phyloP scores from a whole-genome alignment of 345 rosid species.

The Eucalyptus pumila region DNA sequence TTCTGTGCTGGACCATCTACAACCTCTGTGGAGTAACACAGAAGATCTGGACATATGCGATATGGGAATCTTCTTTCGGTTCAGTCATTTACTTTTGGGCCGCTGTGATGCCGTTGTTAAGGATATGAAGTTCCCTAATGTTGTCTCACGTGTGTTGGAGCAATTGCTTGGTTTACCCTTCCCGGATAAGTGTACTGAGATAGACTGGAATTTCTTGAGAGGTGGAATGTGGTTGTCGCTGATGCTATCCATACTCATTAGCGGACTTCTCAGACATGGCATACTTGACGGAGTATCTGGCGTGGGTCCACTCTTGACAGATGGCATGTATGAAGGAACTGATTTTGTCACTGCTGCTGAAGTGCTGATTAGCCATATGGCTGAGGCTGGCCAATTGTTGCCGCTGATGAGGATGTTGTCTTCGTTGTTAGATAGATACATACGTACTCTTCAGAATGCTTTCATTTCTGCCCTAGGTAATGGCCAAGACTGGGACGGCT shows the following conservation, averaged over 20 bases:
- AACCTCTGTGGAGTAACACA: slow-evolving; percentile 21
- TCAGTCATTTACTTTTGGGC: slow-evolving; percentile 43
- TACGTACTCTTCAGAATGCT: slow-evolving; percentile 54
- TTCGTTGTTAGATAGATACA: slow-evolving; percentile 43
- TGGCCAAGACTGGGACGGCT: slow-evolving; percentile 22
- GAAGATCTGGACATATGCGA: slow-evolving; percentile 31
- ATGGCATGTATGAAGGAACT: slow-evolving; percentile 29
- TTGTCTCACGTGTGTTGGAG: slow-evolving; percentile 33
- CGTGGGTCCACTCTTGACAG: slow-evolving; percentile 26
- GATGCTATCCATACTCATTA: slow-evolving; percentile 49
- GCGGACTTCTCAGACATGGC: slow-evolving; percentile 45
- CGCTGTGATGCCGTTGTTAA: slow-evolving; percentile 24
- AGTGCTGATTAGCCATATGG: slow-evolving; percentile 33
- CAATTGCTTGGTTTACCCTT: slow-evolving; percentile 23
- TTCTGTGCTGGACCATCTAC: slow-evolving; percentile 14
- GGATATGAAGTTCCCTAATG: slow-evolving; percentile 21
- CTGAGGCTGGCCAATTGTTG: slow-evolving; percentile 36
- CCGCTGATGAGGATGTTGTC: slow-evolving; percentile 44
- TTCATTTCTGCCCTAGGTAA: slow-evolving; percentile 48
- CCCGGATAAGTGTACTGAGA: slow-evolving; percentile 29
- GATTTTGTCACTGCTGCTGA: slow-evolving; percentile 41
- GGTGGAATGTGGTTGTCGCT: slow-evolving; percentile 73
- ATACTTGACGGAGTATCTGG: slow-evolving; percentile 34
- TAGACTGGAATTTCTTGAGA: slow-evolving; percentile 83
- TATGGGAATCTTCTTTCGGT: slow-evolving; percentile 32